Base-by-base conservation (phyloP, 495 filamentous ascomycete species). In the Lindgomyces ingoldianus region DNA sequence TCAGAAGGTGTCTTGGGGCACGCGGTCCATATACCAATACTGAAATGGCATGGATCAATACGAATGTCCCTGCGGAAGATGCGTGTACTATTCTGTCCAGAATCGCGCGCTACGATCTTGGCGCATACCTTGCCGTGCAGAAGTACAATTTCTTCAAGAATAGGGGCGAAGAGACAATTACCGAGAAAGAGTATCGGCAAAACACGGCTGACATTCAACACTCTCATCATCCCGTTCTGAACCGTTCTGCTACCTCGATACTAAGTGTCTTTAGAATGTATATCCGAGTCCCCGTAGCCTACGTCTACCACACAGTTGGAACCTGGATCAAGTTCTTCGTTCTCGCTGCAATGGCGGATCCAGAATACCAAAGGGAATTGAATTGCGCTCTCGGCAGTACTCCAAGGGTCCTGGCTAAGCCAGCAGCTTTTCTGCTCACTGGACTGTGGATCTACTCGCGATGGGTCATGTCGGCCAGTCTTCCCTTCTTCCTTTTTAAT, bases 321-420 rank as follows among this genome's bases (percentile, higher is more conserved):
- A 68, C 70, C 4, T 64, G 70, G 8, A 69, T 81, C 73, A 86
- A 86, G 60, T 85, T 85, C 68, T 67, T 81, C 22, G 73, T 82
- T 8, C 75, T 84, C 52, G 79, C 84, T 22, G 55, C 81, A 18
- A 73, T 84, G 25, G 84, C 83, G 9, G 84, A 86, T 68, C 78
- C 80, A 8, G 84, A 86, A 60, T 85, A 82, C 66, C 84, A 86
- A 61, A 73, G 83, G 49, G 84, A 86, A 52, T 75, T 85, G 51
- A 73, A 83, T 12, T 81, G 80, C 69, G 76, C 81, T 42, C 72
- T 80, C n/a, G 63, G 69, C 36, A 30, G 48, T 3, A 73, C 73
- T 24, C 75, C 75, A 4, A 42, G 64, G 9, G 19, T 78, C 29
- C 46, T 82, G 12, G 78, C 77, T 14, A 75, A 76, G 24, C 78